Evolutionary conservation across 805 yeast genomes (phyloP).

Genomic region (Citeromyces matritensis): DNA sequence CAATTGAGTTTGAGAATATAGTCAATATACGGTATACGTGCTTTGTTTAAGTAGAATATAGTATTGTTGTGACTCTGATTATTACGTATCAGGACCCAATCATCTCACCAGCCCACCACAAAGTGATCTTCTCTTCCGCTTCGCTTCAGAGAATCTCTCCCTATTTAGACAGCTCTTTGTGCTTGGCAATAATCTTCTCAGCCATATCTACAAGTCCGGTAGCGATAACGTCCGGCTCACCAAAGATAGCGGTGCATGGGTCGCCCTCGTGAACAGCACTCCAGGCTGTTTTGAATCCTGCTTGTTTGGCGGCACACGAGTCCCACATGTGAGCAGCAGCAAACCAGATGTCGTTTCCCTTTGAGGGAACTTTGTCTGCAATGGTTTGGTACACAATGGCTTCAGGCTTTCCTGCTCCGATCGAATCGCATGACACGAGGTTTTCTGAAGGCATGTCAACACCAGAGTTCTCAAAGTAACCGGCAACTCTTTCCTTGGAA

Average conservation of each 20-base stretch:
- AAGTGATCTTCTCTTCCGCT: too few species aligned
- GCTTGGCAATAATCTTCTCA: constrained; percentile 11
- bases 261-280: constrained; percentile 13
- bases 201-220: constrained; percentile 14
- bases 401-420: constrained; percentile 15
- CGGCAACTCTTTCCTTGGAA: constrained; percentile 11
- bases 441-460: constrained; percentile 13
- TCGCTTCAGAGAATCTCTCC: too few species aligned
- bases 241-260: constrained; percentile 14
- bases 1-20: too few species aligned
- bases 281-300: constrained; percentile 16
- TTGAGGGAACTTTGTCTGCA: constrained; percentile 10
- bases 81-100: too few species aligned
- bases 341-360: constrained; percentile 14
- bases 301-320: constrained; percentile 14
- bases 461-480: constrained; percentile 11
- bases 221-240: constrained; percentile 14
- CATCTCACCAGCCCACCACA: too few species aligned
- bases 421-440: constrained; percentile 14
- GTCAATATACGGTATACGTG: too few species aligned
- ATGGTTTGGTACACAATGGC: constrained; percentile 12
- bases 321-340: constrained; percentile 19
- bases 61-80: too few species aligned
- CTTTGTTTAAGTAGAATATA: too few species aligned
- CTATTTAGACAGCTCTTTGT: constrained; percentile 2